Base-by-base conservation (phyloP, 805 yeast genomes). In the Kluyveromyces wickerhamii region DNA sequence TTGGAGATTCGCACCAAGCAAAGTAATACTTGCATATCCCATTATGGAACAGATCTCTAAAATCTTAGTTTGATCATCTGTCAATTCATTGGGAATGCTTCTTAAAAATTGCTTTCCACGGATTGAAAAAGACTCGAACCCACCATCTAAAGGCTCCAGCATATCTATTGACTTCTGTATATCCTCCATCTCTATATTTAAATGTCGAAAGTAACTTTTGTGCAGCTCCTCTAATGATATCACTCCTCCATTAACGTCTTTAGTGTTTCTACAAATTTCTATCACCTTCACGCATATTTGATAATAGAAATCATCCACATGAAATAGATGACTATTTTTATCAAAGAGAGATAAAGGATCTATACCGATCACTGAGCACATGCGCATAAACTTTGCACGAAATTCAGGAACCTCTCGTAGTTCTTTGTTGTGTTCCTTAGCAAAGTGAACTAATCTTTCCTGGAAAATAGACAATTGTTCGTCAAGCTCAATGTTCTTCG, bases 221-320 rank as follows among this genome's bases (percentile, higher is more conserved):
- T 45, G 45, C 19, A 80, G 56, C 38, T 77, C 80, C 24, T 71
- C 65, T 17, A 84, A 62, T 0, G 83, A 65, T 15, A 87, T 71
- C 10, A 86, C 63, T 1, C 96, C 96, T 11, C 96, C 96, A 51
- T 85, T 88, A 40, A 77, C 61, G 37, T 71, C 77, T 43, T 79
- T 61, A 2, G 89, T 80, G 16, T 67, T 65, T 35, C 79, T 74
- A 49, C 94, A 83, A 3, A 79, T 64, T 47, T 87, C 95, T 10
- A 87, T 79, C 11, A 87, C 64, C 37, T 79, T 72, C 10, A 85
- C 80, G 3, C 85, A 75, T 13, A 89, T 58, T 25, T 80, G 86
- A 40, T 76, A 72, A 41, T 69, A 68, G 45, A 71, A 79, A 46
- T 80, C 87, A 29, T 56, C 51, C 25, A 59, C 53, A 24, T 44